phyloP scores from a whole-genome alignment of 1,284 basidiomycete genomes.

The Apiotrichum laibachii region DNA sequence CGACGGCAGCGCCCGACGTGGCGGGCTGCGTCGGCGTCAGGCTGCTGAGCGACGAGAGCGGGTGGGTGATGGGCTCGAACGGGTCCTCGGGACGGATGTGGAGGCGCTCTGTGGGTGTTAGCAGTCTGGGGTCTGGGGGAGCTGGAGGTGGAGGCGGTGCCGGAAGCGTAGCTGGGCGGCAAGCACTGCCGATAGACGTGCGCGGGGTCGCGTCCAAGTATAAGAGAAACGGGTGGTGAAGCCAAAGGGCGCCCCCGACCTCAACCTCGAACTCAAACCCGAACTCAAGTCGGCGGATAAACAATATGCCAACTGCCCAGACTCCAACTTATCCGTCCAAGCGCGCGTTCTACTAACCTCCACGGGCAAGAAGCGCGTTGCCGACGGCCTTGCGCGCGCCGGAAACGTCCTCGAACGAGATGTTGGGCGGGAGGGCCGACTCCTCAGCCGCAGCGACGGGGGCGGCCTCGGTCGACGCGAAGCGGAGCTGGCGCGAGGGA shows the following conservation, averaged over 20 bases:
- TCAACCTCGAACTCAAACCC: too few species aligned
- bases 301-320: too few species aligned
- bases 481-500: slow-evolving; percentile 18
- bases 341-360: background rate
- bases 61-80: slow-evolving; percentile 35
- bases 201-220: too few species aligned
- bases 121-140: background rate
- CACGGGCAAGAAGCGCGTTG: slow-evolving; percentile 13
- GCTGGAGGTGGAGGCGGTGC: background rate
- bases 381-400: slow-evolving; percentile 8
- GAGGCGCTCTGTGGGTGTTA: slow-evolving; percentile 12
- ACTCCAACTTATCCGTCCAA: background rate
- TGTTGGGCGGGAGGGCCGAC: slow-evolving; percentile 27
- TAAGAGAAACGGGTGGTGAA: too few species aligned
- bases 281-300: too few species aligned
- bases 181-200: background rate
- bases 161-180: background rate
- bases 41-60: slow-evolving; percentile 43
- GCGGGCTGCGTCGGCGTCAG: slow-evolving; percentile 32
- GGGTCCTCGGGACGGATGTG: slow-evolving; percentile 13
- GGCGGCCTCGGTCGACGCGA: slow-evolving; percentile 12
- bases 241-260: too few species aligned
- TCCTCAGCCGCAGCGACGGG: background rate
- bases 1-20: slow-evolving; percentile 26
- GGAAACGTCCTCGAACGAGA: slow-evolving; percentile 30